Evolutionary conservation across 2,329 filamentous ascomycete species (phyloP).

Genomic region (Paraphoma sp.): DNA sequence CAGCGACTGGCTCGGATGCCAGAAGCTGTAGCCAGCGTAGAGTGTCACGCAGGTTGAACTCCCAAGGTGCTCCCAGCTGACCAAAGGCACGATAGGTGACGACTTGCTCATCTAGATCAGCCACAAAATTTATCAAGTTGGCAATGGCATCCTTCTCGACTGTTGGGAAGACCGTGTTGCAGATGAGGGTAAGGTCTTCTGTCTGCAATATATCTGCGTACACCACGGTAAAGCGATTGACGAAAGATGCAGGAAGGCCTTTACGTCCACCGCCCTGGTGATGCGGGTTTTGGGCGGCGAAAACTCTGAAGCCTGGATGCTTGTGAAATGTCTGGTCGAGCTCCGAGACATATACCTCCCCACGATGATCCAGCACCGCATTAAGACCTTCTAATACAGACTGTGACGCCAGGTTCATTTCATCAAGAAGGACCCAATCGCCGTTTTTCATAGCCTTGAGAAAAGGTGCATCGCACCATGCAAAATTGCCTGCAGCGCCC

Average conservation of each 20-base stretch:
- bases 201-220: slow-evolving; percentile 90
- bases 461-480: slow-evolving; percentile 95
- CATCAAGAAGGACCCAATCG: slow-evolving; percentile 95
- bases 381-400: slow-evolving; percentile 96
- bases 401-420: slow-evolving; percentile 98
- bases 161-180: slow-evolving; percentile 74
- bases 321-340: slow-evolving; percentile 92
- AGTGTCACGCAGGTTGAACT: slow-evolving; percentile 91
- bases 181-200: slow-evolving; percentile 83
- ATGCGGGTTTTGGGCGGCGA: slow-evolving; percentile 96
- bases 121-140: slow-evolving; percentile 80
- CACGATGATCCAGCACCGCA: slow-evolving; percentile 93
- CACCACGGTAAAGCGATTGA: slow-evolving; percentile 97
- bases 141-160: slow-evolving; percentile 66
- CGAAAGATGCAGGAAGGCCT: slow-evolving; percentile 91
- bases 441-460: slow-evolving; percentile 95
- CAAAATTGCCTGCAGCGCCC: slow-evolving; percentile 87
- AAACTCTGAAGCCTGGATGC: slow-evolving; percentile 89
- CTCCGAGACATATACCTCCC: slow-evolving; percentile 94
- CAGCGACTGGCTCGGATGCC: slow-evolving; percentile 63
- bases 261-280: slow-evolving; percentile 96
- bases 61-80: slow-evolving; percentile 78
- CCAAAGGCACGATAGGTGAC: slow-evolving; percentile 63
- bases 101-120: slow-evolving; percentile 75
- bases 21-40: slow-evolving; percentile 84